A percentile compares a stretch with the other conserved stretches of the same genome.
These are phyloP conservation scores for Tetrapisispora iriomotensis DNA, from an alignment of 805 yeast genomes.

Conservation along the genomic window DNA sequence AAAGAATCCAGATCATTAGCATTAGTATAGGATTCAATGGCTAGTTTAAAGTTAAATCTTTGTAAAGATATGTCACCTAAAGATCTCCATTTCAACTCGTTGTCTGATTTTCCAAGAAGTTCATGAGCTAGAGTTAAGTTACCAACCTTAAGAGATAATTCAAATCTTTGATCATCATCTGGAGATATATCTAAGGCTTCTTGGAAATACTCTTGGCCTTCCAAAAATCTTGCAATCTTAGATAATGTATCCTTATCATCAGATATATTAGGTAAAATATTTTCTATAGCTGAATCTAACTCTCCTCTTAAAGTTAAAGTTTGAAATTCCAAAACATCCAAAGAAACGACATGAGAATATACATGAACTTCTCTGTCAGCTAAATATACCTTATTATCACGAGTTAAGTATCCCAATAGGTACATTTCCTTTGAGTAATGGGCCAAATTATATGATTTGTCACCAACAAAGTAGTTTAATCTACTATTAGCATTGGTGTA, in stretches of 20 bases:
- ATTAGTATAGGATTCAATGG: slow-evolving; percentile 65
- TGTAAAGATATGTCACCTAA: slow-evolving; percentile 80
- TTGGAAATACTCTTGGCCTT: slow-evolving; percentile 79
- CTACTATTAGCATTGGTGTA: slow-evolving; percentile 83
- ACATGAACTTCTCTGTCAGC: slow-evolving; percentile 86
- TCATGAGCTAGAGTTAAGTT: slow-evolving; percentile 63
- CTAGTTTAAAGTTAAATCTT: slow-evolving; percentile 71
- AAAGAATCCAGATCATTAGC: slow-evolving; percentile 79
- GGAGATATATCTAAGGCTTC: slow-evolving; percentile 76
- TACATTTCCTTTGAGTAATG: slow-evolving; percentile 86
- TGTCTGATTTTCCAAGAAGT: slow-evolving; percentile 44
- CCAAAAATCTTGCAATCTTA: slow-evolving; percentile 84
- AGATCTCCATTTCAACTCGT: slow-evolving; percentile 76
- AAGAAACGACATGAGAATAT: slow-evolving; percentile 67
- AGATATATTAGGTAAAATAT: slow-evolving; percentile 49
- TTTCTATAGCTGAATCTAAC: slow-evolving; percentile 64
- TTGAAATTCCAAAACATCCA: slow-evolving; percentile 88
- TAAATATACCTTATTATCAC: slow-evolving; percentile 82
- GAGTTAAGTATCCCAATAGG: slow-evolving; percentile 78
- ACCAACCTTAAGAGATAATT: slow-evolving; percentile 70
- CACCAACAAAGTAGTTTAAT: slow-evolving; percentile 90
- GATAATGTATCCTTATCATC: slow-evolving; percentile 47
- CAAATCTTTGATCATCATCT: slow-evolving; percentile 87
- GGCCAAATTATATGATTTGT: slow-evolving; percentile 80
- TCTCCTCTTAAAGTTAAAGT: slow-evolving; percentile 94